These are phyloP conservation scores for Raffaelea arxii DNA, from an alignment of 2,329 filamentous ascomycete species.

Conservation along the genomic window DNA sequence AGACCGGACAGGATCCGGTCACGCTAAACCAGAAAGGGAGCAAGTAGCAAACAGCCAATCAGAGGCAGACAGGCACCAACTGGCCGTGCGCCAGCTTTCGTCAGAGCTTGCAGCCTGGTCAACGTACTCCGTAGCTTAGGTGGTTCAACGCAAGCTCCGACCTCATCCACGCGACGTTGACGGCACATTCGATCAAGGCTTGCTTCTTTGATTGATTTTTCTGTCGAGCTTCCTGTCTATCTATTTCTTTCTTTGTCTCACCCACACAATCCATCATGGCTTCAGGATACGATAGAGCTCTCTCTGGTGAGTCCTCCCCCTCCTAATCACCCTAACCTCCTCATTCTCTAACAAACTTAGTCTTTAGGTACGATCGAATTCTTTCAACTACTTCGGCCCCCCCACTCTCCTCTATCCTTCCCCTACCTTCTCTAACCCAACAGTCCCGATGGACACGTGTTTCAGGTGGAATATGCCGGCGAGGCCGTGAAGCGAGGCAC, in stretches of 20 bases:
- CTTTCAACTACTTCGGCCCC: neutral
- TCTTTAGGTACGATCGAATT: conserved; percentile 71
- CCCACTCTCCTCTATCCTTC: conserved; percentile 1
- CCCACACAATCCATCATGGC: conserved; percentile 45
- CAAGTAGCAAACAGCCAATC: too few relatives aligned
- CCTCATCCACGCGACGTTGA: neutral
- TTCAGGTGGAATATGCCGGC: conserved; percentile 98
- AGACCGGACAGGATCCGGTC: neutral
- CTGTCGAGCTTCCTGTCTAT: neutral
- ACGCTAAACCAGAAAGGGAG: too few relatives aligned
- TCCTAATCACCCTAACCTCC: too few relatives aligned
- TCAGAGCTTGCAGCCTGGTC: conserved; percentile 16
- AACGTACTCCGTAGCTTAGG: neutral
- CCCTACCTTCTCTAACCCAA: neutral
- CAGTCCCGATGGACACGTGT: conserved; percentile 98
- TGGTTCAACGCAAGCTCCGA: neutral
- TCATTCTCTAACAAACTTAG: too few relatives aligned
- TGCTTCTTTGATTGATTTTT: neutral
- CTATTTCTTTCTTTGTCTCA: too few relatives aligned
- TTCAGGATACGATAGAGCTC: conserved; percentile 97
- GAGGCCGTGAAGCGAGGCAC: conserved; percentile 98
- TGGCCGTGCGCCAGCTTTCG: conserved; percentile 11
- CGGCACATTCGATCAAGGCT: neutral
- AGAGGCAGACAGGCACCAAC: neutral
- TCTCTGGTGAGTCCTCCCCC: conserved; percentile 92